Evolutionary conservation across 1,139 yeast genomes (phyloP).

Genomic region (Candida mesenterica): DNA sequence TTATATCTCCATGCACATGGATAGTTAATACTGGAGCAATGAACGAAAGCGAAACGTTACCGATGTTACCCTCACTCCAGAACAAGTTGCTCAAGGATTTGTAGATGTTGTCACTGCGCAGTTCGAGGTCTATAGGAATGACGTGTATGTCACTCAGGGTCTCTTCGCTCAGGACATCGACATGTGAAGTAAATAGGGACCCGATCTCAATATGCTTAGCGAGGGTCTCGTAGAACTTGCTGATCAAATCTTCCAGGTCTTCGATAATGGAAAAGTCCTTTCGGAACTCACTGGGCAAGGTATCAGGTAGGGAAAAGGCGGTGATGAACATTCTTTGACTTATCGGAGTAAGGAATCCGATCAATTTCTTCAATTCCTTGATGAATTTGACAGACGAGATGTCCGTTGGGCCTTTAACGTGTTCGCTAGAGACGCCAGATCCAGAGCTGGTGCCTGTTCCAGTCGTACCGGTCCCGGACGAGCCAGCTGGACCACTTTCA

Average conservation of each 20-base stretch:
- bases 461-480: no score
- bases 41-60: slow-evolving; percentile 26
- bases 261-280: slow-evolving; percentile 22
- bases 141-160: slow-evolving; percentile 26
- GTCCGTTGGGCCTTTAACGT: no score
- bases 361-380: slow-evolving; percentile 22
- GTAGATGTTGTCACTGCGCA: slow-evolving; percentile 26
- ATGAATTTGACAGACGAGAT: slow-evolving; percentile 12
- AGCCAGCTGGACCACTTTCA: no score
- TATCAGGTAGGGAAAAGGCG: slow-evolving; percentile 18
- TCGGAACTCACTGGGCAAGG: slow-evolving; percentile 25
- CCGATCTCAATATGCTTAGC: slow-evolving; percentile 12
- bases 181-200: slow-evolving; percentile 17
- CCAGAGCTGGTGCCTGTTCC: no score
- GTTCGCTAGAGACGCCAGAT: slow-evolving; percentile 14
- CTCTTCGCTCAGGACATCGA: slow-evolving; percentile 27
- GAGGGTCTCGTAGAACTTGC: slow-evolving; percentile 22
- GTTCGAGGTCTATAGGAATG: slow-evolving; percentile 37
- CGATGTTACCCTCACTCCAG: slow-evolving; percentile 35
- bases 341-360: slow-evolving; percentile 19
- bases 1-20: slow-evolving; percentile 28
- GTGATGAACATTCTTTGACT: slow-evolving; percentile 24
- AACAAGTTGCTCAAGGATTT: slow-evolving; percentile 36
- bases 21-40: slow-evolving; percentile 36
- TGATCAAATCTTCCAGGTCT: slow-evolving; percentile 32